Evolutionary conservation across 2,329 filamentous ascomycete genomes (phyloP), one percentile per base, ranked within the genome.

Genomic region (Fusarium sp.): DNA sequence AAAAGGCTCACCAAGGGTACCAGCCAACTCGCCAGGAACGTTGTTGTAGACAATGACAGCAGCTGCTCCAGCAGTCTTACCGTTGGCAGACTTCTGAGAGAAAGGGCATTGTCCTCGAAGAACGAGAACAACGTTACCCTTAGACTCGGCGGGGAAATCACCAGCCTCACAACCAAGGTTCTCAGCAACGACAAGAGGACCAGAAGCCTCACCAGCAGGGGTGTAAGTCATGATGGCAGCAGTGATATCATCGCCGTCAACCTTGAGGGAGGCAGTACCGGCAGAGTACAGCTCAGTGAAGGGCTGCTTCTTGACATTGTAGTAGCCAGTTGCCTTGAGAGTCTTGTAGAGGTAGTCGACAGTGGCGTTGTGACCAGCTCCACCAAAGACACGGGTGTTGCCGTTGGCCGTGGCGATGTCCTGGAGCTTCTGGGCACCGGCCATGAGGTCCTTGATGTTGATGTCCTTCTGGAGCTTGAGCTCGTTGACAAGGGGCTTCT

Each of bases 1-100:
- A 47, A 83, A 83, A 0, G 84, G 82, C 11, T 78, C 80, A 53
- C 88, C 89, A 2, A 92, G 82, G 4, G 89, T 92, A 35, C 88
- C 90, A 11, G 85, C 77, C 3, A 84, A 62, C 6, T 79, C 64
- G 5, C 88, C 89, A 0, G 84, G 79, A 7, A 82, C 85, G 66
- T 91, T 91, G 83, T 92, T 91, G 81, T 91, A 91, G 65, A 92
- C 83, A 58, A 92, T 76, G 2, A 85, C 86, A 2, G 82, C 91
- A 1, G 79, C 78, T 3, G 91, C 91, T 22, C 90, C 88, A 4
- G 90, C 89, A 1, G 79, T 76, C 64, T 86, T 87, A 29, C 90
- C 90, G 22, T 86, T 80, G 41, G 83, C 79, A 11, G 88, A 84
- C 82, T 93, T 92, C 27, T 84, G 75, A 12, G 83, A 85, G 62